Percentiles rank a stretch among this genome's conserved stretches.
Evolutionary conservation across 192 early-diverging fungal species (phyloP).

Genomic region (Coemansia sp.): DNA sequence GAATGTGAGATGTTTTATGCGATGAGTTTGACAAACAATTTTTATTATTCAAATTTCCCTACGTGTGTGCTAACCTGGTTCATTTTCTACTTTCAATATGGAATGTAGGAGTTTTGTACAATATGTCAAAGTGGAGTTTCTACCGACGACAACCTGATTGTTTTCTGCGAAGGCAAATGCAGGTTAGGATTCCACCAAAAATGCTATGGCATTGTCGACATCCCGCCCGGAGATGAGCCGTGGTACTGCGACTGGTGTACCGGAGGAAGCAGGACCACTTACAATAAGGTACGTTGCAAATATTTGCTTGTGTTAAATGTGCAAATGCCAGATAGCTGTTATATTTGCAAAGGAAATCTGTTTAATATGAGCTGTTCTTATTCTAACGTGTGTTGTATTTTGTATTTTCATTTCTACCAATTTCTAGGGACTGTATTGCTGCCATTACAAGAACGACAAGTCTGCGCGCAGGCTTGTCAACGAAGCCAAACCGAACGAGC

Average conservation of each 20-base stretch:
- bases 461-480: constrained; percentile 30
- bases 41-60: background rate
- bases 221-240: constrained; percentile 51
- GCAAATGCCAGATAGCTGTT: background rate
- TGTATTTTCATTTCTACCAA: background rate
- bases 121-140: constrained; percentile 41
- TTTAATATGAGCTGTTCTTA: background rate
- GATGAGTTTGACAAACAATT: background rate
- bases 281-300: constrained; percentile 27
- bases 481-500: constrained; percentile 19
- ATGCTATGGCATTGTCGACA: constrained; percentile 41
- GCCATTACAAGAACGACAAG: constrained; percentile 50
- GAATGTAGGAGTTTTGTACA: constrained; percentile 44
- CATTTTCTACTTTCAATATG: background rate
- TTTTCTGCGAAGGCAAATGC: constrained; percentile 53
- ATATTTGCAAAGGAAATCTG: background rate
- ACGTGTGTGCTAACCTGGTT: background rate
- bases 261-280: constrained; percentile 14
- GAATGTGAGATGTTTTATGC: background rate
- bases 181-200: constrained; percentile 32
- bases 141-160: constrained; percentile 35
- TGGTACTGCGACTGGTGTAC: constrained; percentile 53
- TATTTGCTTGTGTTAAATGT: background rate
- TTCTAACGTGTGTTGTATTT: background rate
- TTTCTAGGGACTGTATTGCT: constrained; percentile 47